Evolutionary conservation across 148 eudicot species (phyloP), one percentile per base, ranked within the genome.

Genomic region (Silene conica): DNA sequence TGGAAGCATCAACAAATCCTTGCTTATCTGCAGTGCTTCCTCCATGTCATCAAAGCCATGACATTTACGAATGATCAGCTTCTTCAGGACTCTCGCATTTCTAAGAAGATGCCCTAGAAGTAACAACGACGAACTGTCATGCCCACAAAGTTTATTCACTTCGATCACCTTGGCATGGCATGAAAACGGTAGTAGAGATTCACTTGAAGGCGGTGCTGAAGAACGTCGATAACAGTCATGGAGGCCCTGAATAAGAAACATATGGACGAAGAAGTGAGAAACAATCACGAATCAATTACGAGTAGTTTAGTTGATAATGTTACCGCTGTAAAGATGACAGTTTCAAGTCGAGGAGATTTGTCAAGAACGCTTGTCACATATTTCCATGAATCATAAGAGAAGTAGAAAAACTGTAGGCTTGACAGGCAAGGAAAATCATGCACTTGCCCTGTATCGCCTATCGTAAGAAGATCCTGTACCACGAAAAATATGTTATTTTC

Each of bases 1-100:
- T n/a, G 69, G 69, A 38, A 64, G 69, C 69, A 64, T 64, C 69
- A 64, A 64, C 69, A 64, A n/a, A 0, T 64, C 69, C 0, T 64
- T 34, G 4, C 22, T 34, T n/a, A 64, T 16, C 38, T 8, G 21
- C 7, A n/a, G 69, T 14, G 16, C 48, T 6, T 31, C 48, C 22
- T 64, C 14, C 14, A 19, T 3, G 28, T 26, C 2, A 26, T 26
- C 28, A 26, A 26, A 26, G 28, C 28, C 28, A 26, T 26, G 28
- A 26, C 28, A 26, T 26, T 26, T 26, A 26, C 28, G 28, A 26
- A 26, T 2, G 28, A 26, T 26, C 28, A 26, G 2, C 28, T 26
- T 26, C 28, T 26, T 26, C 28, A 26, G 1, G 28, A 26, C 28
- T 26, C 28, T 26, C 28, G 28, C 28, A 26, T 26, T 26, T 26